These are phyloP conservation scores for Paracoccidioides brasiliensis DNA, from an alignment of 2,329 filamentous ascomycete genomes.

Conservation along the genomic window DNA sequence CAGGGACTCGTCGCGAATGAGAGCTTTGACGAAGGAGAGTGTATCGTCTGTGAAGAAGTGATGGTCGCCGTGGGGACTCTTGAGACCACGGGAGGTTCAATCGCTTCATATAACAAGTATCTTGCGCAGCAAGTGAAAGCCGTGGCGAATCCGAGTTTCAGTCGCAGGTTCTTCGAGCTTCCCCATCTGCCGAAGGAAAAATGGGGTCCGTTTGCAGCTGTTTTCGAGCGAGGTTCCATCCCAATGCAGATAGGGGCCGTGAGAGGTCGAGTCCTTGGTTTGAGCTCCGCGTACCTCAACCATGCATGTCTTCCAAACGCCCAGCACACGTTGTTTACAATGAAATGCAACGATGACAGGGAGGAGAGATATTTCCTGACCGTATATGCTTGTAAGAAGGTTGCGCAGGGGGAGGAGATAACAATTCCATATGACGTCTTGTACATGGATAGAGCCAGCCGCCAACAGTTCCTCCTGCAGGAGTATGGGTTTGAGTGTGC, in stretches of 20 bases:
- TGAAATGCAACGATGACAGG: neutral
- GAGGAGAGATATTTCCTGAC: neutral
- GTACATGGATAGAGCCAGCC: neutral
- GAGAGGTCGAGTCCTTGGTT: neutral
- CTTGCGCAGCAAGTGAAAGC: conserved; percentile 3
- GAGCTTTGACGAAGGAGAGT: neutral
- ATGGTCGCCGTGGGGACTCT: conserved; percentile 3
- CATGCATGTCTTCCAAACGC: conserved; percentile 18
- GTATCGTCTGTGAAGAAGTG: conserved; percentile 6
- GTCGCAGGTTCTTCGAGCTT: conserved; percentile 4
- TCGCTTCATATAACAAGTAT: conserved; percentile 3
- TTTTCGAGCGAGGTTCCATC: conserved; percentile 6
- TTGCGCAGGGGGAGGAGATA: conserved; percentile 17
- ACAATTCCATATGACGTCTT: conserved; percentile 13
- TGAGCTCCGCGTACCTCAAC: conserved; percentile 11
- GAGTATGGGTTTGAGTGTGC: conserved; percentile 15
- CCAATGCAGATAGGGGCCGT: neutral
- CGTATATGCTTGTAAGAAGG: conserved; percentile 11
- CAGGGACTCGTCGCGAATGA: conserved; percentile 3
- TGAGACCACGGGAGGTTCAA: neutral
- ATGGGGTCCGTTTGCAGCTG: conserved; percentile 3
- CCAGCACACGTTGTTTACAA: conserved; percentile 6
- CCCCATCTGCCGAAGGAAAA: neutral
- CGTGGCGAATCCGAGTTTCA: neutral
- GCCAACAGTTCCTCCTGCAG: conserved; percentile 8